Base-by-base conservation (phyloP, 2,329 filamentous ascomycete genomes). In the Trichoderma hamatum region DNA sequence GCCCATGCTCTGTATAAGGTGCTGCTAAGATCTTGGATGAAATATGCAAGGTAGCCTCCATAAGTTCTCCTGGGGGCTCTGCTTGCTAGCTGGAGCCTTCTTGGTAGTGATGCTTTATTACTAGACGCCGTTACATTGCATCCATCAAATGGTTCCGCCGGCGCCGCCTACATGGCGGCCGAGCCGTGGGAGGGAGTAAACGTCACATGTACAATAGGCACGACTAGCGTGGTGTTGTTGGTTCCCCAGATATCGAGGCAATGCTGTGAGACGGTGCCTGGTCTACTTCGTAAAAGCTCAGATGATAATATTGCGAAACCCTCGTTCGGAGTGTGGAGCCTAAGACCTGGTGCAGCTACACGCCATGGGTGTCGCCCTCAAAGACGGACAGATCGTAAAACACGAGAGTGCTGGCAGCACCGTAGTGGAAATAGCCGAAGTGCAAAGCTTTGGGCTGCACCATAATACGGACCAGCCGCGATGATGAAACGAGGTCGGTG, bases 321-420 rank as follows among this genome's bases (percentile, higher is more conserved):
- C 10, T 39, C 46, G 32, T 7, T 39, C 46, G n/a, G 9, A 28
- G 36, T 54, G 39, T 16, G 32, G 39, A 51, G 39, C 34, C 32
- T 21, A 54, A n/a, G 16, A 39, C 9, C 11, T 56, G 59, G 43
- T 68, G 64, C 64, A 68, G 64, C 68, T 59, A 49, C 67, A 69
- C 67, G 51, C 64, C 59, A 64, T 58, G 52, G 51, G 64, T 30
- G 16, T 54, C 46, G 34, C 19, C 55, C 66, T 54, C 34, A 14
- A 62, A 46, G 39, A 55, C 49, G 66, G 58, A 54, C 63, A 56
- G 46, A 63, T 62, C 49, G 54, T 56, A 32, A 68, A 30, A 61
- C 66, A 34, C 24, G 54, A 68, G 32, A 36, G 46, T 11, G n/a
- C 46, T 49, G 46, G 66, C 49, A 49, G 66, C 58, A 62, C 34